Evolutionary conservation across 768 basidiomycete genomes (phyloP).

Genomic region (Russula dissimulans): DNA sequence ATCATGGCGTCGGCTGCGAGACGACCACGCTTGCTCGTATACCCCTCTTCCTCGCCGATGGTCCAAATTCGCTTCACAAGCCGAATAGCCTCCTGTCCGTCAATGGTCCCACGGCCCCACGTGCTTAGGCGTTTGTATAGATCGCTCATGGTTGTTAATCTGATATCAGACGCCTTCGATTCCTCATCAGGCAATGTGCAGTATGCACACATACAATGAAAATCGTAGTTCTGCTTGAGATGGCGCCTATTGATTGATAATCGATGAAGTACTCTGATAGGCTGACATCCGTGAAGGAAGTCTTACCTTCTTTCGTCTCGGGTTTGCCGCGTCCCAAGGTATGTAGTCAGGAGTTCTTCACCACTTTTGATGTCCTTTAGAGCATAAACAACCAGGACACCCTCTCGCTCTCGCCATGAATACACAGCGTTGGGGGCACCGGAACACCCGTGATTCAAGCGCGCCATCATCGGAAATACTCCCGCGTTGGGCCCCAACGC

Average conservation of each 20-base stretch:
- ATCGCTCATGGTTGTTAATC: conserved; percentile 38
- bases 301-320: conserved; percentile 41
- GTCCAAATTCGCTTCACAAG: conserved; percentile 45
- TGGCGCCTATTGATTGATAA: conserved; percentile 32
- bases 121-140: conserved; percentile 37
- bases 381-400: conserved; percentile 46
- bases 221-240: conserved; percentile 44
- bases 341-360: conserved; percentile 56
- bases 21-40: conserved; percentile 55
- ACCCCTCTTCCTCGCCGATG: conserved; percentile 52
- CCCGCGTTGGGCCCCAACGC: conserved; percentile 44
- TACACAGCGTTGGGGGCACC: conserved; percentile 61
- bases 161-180: conserved; percentile 42
- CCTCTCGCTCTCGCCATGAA: conserved; percentile 44
- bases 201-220: conserved; percentile 47
- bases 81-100: conserved; percentile 41
- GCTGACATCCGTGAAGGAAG: not conserved
- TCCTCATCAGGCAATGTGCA: conserved; percentile 46
- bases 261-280: not conserved
- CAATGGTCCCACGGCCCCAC: conserved; percentile 41
- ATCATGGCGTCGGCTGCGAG: conserved; percentile 52
- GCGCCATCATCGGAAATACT: conserved; percentile 56
- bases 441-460: conserved; percentile 62
- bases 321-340: conserved; percentile 46
- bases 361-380: conserved; percentile 44